Evolutionary conservation across 2,329 filamentous ascomycete genomes (phyloP), one percentile per base, ranked within the genome.

Genomic region (Phyllosticta citriasiana): DNA sequence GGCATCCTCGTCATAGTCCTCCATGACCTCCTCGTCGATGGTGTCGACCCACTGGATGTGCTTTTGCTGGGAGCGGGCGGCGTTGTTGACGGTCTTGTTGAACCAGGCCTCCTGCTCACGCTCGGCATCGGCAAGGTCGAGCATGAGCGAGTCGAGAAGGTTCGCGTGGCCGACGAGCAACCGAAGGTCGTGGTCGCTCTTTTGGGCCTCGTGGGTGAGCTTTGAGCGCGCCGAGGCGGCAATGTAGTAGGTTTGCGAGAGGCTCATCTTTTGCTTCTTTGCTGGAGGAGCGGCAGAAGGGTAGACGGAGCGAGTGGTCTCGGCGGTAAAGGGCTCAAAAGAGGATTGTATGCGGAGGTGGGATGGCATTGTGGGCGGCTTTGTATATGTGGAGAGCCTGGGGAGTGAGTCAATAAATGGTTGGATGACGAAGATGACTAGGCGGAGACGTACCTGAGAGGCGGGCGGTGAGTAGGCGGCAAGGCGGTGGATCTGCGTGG

Each of bases 211-310:
- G 66, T 83, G 84, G 67, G 91, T 91, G 72, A 99, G 91, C 91
- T 99, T 99, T 70, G 87, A 88, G 76, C 94, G 87, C 73, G 94
- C 94, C 78, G 92, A 93, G 82, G 96, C 92, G 74, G 94, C 94
- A 70, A 97, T 88, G 81, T 91, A 96, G 88, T 97, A 99, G 64
- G 93, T 97, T 79, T 97, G 91, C 27, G 93, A 95, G 80, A 97
- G 88, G 75, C 89, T 95, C 94, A 97, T 97, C 79, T 88, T 92
- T 78, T 91, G 89, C 79, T 88, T 79, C 75, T 79, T 79, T 65
- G 75, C 73, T 62, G 77, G 74, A 64, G 75, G 75, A 58, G 74
- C 68, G 19, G 30, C 24, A 30, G 68, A 66, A 57, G 63, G 54
- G 68, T 75, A 73, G 73, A 73, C 67, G 57, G 74, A 73, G 70